These are phyloP conservation scores for Cenchrus fungigraminus DNA, from an alignment of 176 grass and related monocot species.

Conservation along the genomic window DNA sequence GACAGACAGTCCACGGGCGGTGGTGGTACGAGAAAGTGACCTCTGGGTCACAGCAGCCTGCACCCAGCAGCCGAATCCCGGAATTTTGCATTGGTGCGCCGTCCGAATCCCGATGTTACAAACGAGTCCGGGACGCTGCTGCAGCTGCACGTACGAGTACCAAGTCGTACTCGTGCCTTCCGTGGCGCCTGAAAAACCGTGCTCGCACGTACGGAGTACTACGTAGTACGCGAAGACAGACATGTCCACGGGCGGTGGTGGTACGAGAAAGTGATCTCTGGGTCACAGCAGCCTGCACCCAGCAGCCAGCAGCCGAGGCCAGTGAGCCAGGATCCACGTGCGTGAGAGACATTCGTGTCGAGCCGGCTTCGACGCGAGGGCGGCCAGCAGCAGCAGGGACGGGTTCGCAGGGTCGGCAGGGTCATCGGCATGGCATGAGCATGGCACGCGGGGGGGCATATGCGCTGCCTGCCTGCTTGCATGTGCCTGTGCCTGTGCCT, in stretches of 20 bases:
- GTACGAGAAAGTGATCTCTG: background rate
- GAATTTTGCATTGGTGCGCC: background rate
- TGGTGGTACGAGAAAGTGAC: background rate
- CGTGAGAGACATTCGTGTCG: constrained; percentile 27
- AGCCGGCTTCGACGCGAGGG: constrained; percentile 5
- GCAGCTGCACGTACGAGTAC: background rate
- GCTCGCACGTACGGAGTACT: background rate
- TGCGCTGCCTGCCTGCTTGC: background rate
- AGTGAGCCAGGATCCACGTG: background rate
- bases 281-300: too few species aligned
- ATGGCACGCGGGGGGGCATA: background rate
- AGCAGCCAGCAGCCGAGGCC: background rate
- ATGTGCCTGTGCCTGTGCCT: too few species aligned
- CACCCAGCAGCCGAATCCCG: too few species aligned
- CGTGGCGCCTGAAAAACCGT: constrained; percentile 7
- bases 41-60: too few species aligned
- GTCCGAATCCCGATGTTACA: background rate
- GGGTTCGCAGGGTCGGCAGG: too few species aligned
- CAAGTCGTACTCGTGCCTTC: background rate
- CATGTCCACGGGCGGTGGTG: background rate
- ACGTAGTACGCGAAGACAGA: background rate
- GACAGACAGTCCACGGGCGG: background rate
- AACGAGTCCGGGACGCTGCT: constrained; percentile 10
- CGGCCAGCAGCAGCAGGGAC: too few species aligned
- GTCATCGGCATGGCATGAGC: background rate